Base-by-base conservation (phyloP, 1,139 yeast genomes). In the Geotrichum klebahnii region DNA sequence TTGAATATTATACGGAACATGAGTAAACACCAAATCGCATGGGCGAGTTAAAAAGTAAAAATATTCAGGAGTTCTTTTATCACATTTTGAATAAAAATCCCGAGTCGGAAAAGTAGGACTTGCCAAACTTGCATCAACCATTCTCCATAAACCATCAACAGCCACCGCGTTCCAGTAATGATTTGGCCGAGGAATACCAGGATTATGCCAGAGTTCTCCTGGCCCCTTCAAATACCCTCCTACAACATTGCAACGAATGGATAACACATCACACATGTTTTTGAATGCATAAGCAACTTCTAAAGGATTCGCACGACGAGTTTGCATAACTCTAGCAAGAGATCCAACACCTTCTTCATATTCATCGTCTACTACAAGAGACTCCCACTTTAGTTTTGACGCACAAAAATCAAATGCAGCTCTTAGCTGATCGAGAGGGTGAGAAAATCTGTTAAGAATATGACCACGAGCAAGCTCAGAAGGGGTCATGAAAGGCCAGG, bases 151-250 rank as follows among this genome's bases (percentile, higher is more conserved):
- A 19, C 81, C 82, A 54, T 34, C 57, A 51, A 89, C 69, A 23
- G 83, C 65, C 1, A 89, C 81, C 1, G 95, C 80, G 51, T 89
- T 75, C 98, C 98, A 92, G 54, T 87, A 81, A 66, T 92, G 98
- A 61, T 89, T 88, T 39, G 82, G 72, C 33, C 80, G 79, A 50
- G 81, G 78, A 67, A 67, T 50, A 4, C 65, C 70, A 20, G 63
- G 59, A 33, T 65, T 65, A 43, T 67, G 67, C 20, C 75, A 73
- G 54, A 74, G 68, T 56, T 78, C 81, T 44, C 80, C 80, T 3
- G 96, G 95, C 31, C 81, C 78, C 62, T 90, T 88, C 71, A 92
- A 75, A 59, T 86, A 86, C 2, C 98, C 98, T 32, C 81, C 71
- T 1, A 92, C 81, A 1, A 89, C 75, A 56, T 85, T 94, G 55